These are phyloP conservation scores for Priceomyces carsonii DNA, from an alignment of 805 yeast species.

Conservation along the genomic window DNA sequence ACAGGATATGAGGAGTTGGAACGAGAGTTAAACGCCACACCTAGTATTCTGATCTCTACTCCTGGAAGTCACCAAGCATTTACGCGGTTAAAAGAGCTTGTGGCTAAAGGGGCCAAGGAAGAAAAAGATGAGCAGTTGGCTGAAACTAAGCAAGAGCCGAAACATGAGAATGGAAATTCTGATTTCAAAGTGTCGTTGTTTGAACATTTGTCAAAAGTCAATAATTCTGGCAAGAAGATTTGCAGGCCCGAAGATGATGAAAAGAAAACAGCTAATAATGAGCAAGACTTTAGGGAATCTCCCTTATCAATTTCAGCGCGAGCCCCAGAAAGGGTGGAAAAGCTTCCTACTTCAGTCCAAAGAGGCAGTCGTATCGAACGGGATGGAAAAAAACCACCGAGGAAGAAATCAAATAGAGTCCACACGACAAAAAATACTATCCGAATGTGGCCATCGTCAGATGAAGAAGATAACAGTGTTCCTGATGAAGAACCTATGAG, in stretches of 20 bases:
- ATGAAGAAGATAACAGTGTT: conserved; percentile 1
- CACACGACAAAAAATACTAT: conserved; percentile 5
- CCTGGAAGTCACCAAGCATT: background rate
- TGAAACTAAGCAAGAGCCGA: background rate
- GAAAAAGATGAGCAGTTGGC: no score
- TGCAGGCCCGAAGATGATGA: no score
- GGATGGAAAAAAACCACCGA: no score
- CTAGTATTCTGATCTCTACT: conserved; percentile 4
- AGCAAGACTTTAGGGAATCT: no score
- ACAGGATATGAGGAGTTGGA: conserved; percentile 6
- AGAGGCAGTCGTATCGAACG: no score
- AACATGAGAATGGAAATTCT: background rate
- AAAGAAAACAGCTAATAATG: no score
- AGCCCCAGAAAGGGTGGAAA: no score
- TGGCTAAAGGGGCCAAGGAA: background rate
- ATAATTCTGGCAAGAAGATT: background rate
- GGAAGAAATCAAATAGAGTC: background rate
- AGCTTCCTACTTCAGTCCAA: no score
- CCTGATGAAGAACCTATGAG: no score
- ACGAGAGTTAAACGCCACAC: conserved; percentile 4
- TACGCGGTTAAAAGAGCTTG: conserved; percentile 1
- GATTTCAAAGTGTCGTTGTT: conserved; percentile 2
- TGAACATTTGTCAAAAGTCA: conserved; percentile 3
- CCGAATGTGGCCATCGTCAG: conserved; percentile 5
- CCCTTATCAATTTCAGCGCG: no score